Evolutionary conservation across 2,329 filamentous ascomycete genomes (phyloP), one percentile per base, ranked within the genome.

Genomic region (Exserohilum turcica): DNA sequence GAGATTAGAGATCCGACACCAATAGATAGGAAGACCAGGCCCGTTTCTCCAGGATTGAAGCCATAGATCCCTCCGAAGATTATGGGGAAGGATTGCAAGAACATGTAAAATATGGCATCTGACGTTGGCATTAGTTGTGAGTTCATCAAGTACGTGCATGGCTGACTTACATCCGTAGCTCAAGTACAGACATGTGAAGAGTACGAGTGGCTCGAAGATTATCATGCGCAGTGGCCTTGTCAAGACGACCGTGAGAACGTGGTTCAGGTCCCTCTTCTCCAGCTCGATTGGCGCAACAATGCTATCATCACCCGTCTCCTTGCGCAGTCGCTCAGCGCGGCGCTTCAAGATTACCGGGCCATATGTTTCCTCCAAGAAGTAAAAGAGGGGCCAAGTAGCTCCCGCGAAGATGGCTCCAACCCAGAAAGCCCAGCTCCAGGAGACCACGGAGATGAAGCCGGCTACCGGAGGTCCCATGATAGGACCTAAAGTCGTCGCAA

Each of bases 141-240:
- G 19, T 4, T 12, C n/a, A n/a, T 29, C 9, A 28, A 5, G 28
- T 9, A 18, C 10, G n/a, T 27, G 36, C 67, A n/a, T 21, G 13
- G 6, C 18, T 18, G 9, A 54, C 68, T 51, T 60, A 73, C 91
- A 92, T 7, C 74, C 77, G 43, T 80, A 77, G 29, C 86, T 81
- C 24, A 92, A 78, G 29, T 89, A 85, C 9, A 92, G 78, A 71
- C 91, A 92, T 1, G 83, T 84, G 43, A 85, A 87, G 19, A 86
- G 79, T 6, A 93, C 88, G 43, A 93, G 88, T 43, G 87, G 86
- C 67, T 94, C 90, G 37, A 82, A 86, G 38, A 75, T 67, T n/a
- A 91, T 78, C 90, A 93, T 93, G 21, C 86, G 81, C 5, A 92
- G 72, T 0, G 90, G 90, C 0, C 90, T 78, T 1, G 86, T 87